Evolutionary conservation across 2,329 filamentous ascomycete genomes (phyloP).

Genomic region (Alternaria gaisen): DNA sequence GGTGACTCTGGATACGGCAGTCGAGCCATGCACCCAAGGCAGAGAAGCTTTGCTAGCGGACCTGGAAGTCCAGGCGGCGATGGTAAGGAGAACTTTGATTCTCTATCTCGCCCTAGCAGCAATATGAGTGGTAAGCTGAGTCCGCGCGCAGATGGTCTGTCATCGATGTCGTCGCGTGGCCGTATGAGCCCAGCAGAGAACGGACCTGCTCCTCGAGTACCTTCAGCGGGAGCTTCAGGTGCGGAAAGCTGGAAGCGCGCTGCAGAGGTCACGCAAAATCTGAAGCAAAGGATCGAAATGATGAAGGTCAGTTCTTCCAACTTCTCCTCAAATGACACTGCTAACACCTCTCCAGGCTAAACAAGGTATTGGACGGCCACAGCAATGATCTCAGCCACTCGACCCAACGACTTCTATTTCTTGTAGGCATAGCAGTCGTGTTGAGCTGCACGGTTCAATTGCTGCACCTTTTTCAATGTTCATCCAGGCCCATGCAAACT

Average conservation of each 20-base stretch:
- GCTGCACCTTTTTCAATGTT: constrained; percentile 8
- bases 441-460: constrained; percentile 7
- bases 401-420: neutral
- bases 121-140: constrained; percentile 52
- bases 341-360: constrained; percentile 46
- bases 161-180: constrained; percentile 45
- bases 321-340: neutral
- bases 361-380: constrained; percentile 48
- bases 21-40: constrained; percentile 53
- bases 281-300: constrained; percentile 97
- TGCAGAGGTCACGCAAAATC: constrained; percentile 94
- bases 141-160: constrained; percentile 47
- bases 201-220: constrained; percentile 30
- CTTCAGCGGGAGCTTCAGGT: constrained; percentile 45
- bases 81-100: constrained; percentile 60
- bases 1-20: constrained; percentile 45
- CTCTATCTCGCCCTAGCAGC: constrained; percentile 45
- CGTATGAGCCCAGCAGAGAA: constrained; percentile 46
- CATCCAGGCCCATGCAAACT: neutral
- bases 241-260: constrained; percentile 95
- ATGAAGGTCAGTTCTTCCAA: constrained; percentile 76
- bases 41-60: constrained; percentile 38
- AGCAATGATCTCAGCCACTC: constrained; percentile 16
- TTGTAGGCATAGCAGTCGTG: neutral
- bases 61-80: constrained; percentile 50